phyloP scores from a whole-genome alignment of 805 yeast species.

The Monosporozyma aerobia region DNA sequence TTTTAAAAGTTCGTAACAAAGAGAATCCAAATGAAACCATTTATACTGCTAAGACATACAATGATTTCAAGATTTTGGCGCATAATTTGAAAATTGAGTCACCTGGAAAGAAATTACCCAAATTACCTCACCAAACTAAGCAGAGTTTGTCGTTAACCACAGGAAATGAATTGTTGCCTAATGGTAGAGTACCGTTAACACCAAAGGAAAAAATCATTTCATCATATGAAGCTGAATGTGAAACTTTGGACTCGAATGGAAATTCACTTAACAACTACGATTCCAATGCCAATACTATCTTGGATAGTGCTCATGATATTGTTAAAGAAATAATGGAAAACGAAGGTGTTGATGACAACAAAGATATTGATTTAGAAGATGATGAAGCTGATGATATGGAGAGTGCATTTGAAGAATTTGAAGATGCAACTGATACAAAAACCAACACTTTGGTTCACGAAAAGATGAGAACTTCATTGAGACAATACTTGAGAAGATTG shows the following conservation, averaged over 20 bases:
- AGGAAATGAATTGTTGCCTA: conserved; percentile 2
- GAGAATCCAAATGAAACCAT: conserved; percentile 25
- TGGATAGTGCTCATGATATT: conserved; percentile 1
- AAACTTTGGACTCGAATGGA: neutral
- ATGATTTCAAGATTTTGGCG: conserved; percentile 57
- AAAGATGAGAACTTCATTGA: conserved; percentile 62
- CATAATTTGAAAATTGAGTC: conserved; percentile 41
- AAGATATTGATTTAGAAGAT: conserved; percentile 1
- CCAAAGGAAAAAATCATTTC: conserved; percentile 15
- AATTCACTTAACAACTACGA: neutral
- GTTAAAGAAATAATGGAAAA: conserved; percentile 4
- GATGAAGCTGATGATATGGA: conserved; percentile 8
- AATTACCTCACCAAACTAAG: conserved; percentile 48
- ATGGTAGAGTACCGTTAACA: conserved; percentile 5
- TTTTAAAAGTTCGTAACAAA: conserved; percentile 37
- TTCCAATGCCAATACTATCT: neutral
- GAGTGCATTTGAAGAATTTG: conserved; percentile 14
- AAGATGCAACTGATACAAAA: conserved; percentile 18
- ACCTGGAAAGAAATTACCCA: conserved; percentile 62
- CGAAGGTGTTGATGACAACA: conserved; percentile 1
- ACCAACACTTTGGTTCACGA: conserved; percentile 49
- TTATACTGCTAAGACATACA: conserved; percentile 53
- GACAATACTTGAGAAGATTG: conserved; percentile 59
- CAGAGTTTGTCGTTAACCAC: conserved; percentile 25
- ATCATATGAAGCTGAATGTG: conserved; percentile 9